Percentiles rank a stretch among this genome's conserved stretches.
Evolutionary conservation across 192 early-diverging fungal species (phyloP).

Genomic region (Entomortierella beljakovae): DNA sequence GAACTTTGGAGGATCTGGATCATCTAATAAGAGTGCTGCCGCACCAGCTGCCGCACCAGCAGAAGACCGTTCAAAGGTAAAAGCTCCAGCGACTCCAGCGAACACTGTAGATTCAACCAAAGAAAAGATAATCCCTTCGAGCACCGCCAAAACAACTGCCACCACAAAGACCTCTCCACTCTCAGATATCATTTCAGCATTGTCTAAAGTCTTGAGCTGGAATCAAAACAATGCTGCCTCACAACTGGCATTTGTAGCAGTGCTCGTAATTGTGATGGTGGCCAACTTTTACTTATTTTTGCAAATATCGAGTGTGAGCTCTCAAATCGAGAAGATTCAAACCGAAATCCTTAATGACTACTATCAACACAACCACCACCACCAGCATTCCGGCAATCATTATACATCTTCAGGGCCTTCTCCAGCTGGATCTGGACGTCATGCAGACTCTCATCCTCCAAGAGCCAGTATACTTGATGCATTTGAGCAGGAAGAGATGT

Average conservation of each 20-base stretch:
- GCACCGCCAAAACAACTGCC: neutral
- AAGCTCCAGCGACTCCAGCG: neutral
- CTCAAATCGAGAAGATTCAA: slow-evolving; percentile 39
- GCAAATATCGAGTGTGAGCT: slow-evolving; percentile 34
- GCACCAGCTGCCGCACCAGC: neutral
- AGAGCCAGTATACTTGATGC: slow-evolving; percentile 9
- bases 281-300: slow-evolving; percentile 43
- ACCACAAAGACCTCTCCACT: neutral
- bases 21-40: neutral
- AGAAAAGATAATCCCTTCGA: neutral
- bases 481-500: slow-evolving; percentile 21
- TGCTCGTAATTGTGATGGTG: slow-evolving; percentile 29
- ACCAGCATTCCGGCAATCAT: neutral
- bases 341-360: neutral
- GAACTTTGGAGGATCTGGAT: slow-evolving; percentile 36
- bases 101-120: neutral
- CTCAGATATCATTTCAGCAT: neutral
- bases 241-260: slow-evolving; percentile 8
- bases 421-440: slow-evolving; percentile 18
- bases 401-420: slow-evolving; percentile 2
- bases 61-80: neutral
- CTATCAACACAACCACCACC: slow-evolving; percentile 1
- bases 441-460: neutral
- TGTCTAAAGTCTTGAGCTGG: slow-evolving; percentile 16
- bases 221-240: slow-evolving; percentile 3